Conservation (phyloP, 805 yeast genomes). For the Spathaspora sp. region DNA sequence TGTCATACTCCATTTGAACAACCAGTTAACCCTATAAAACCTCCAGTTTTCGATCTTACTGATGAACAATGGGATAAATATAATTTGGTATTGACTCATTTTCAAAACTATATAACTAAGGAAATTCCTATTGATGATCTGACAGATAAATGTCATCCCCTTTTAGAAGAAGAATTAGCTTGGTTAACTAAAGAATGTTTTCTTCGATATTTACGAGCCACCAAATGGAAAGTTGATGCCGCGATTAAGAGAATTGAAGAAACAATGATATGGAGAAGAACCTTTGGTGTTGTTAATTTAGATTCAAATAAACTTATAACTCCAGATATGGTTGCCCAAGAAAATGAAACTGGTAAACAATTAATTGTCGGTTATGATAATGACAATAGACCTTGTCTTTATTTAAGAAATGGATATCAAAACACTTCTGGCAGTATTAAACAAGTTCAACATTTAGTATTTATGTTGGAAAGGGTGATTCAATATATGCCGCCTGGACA, state of each 20-base stretch:
- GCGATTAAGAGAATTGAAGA: conserved; percentile 44
- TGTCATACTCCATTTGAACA: conserved; percentile 37
- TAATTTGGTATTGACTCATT: conserved; percentile 24
- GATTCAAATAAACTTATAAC: conserved; percentile 29
- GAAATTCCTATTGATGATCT: conserved; percentile 29
- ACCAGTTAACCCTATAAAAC: conserved; percentile 32
- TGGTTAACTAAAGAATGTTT: conserved; percentile 54
- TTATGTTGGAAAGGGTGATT: conserved; percentile 53
- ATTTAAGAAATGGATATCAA: conserved; percentile 51
- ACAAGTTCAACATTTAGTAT: conserved; percentile 55
- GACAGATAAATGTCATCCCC: conserved; percentile 17
- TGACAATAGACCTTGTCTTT: conserved; percentile 50
- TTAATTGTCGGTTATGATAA: conserved; percentile 52
- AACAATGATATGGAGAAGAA: conserved; percentile 54
- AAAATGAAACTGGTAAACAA: conserved; percentile 53
- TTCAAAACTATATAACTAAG: conserved; percentile 19
- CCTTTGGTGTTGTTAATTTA: conserved; percentile 41
- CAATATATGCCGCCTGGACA: conserved; percentile 57
- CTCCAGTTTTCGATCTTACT: conserved; percentile 26
- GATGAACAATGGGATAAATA: conserved; percentile 30
- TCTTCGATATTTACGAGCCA: conserved; percentile 47
- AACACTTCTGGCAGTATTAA: conserved; percentile 49
- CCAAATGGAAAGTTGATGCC: conserved; percentile 44
- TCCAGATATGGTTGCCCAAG: conserved; percentile 42
- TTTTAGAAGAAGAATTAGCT: conserved; percentile 32